Base-by-base conservation (phyloP, 1,284 basidiomycete species). In the Apiotrichum gracile region DNA sequence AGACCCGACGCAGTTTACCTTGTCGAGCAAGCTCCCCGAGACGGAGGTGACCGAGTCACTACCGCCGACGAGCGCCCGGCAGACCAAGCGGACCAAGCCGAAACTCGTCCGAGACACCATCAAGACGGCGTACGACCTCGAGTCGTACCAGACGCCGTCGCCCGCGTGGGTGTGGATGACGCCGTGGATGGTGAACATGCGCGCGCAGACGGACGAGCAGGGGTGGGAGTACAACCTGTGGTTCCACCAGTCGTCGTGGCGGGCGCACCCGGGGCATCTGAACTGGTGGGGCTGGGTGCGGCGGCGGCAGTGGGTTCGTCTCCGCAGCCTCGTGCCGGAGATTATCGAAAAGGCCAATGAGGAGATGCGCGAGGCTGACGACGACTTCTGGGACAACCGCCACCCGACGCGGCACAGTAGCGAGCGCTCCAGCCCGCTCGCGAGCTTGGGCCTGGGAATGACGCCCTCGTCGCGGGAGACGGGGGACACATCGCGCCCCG, bases 141-240 rank as follows among this genome's bases (percentile, higher is more conserved):
- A 69, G 24, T 70, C 70, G 7, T 74, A 61, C 50, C 72, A 75
- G 54, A 64, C 68, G 0, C 68, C 73, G 10, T 63, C 64, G 22
- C 68, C 74, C 2, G 64, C 64, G 16, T 77, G 75, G 75, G 52
- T 58, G 24, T 77, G 71, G 68, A 44, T 74, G 8, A 73, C 72
- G 5, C 65, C 67, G 0, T 77, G 75, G 75, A 69, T 75, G 65
- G 62, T 72, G 47, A 75, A 75, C 54, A 77, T 77, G 74, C 64
- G 69, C 2, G 51, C 55, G 12, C 69, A 72, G 19, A 72, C 73
- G 16, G 75, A 77, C 50, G 74, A 77, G 51, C 63, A 63, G 21
- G 75, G 75, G 16, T 77, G 73, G 74, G 57, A 66, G 56, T 77
- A 76, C 55, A 76, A 76, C 52, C 64, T 65, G 25, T 69, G 67